These are phyloP conservation scores for Phytophthora pini DNA, from an alignment of 352 stramenopile species.

Conservation along the genomic window DNA sequence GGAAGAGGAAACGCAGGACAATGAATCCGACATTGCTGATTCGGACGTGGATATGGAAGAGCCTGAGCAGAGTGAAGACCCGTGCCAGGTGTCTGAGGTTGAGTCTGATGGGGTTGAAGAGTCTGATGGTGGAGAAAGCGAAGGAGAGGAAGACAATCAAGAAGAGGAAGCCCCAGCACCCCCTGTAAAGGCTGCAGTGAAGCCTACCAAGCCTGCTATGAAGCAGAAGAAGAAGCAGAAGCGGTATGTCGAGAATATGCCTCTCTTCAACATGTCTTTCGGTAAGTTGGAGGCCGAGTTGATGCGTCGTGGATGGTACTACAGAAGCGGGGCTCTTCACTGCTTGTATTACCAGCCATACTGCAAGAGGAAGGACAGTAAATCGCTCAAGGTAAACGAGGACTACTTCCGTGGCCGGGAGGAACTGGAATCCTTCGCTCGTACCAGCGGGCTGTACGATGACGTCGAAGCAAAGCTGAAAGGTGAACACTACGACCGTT, in stretches of 20 bases:
- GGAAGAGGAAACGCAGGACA: slow-evolving; percentile 15
- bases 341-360: slow-evolving; percentile 69
- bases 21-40: slow-evolving; percentile 9
- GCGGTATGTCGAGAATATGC: slow-evolving; percentile 26
- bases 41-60: slow-evolving; percentile 40
- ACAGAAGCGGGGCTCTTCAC: slow-evolving; percentile 44
- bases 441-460: slow-evolving; percentile 43
- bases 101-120: slow-evolving; percentile 15
- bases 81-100: slow-evolving; percentile 12
- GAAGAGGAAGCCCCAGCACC: slow-evolving; percentile 17
- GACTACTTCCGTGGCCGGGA: slow-evolving; percentile 65
- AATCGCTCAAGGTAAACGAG: slow-evolving; percentile 28
- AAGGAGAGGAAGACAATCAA: slow-evolving; percentile 27
- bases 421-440: slow-evolving; percentile 54
- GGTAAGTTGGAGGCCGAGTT: slow-evolving; percentile 71
- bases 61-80: slow-evolving; percentile 14
- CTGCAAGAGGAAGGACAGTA: slow-evolving; percentile 39
- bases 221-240: slow-evolving; percentile 16
- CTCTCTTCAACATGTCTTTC: slow-evolving; percentile 64
- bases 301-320: slow-evolving; percentile 68
- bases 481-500: slow-evolving; percentile 42
- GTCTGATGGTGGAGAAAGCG: slow-evolving; percentile 7
- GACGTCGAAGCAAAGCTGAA: slow-evolving; percentile 50
- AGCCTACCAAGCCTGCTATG: slow-evolving; percentile 7
- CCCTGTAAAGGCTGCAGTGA: slow-evolving; percentile 2